Base-by-base conservation (phyloP, 1,284 basidiomycete species). In the Puccinia hordei region DNA sequence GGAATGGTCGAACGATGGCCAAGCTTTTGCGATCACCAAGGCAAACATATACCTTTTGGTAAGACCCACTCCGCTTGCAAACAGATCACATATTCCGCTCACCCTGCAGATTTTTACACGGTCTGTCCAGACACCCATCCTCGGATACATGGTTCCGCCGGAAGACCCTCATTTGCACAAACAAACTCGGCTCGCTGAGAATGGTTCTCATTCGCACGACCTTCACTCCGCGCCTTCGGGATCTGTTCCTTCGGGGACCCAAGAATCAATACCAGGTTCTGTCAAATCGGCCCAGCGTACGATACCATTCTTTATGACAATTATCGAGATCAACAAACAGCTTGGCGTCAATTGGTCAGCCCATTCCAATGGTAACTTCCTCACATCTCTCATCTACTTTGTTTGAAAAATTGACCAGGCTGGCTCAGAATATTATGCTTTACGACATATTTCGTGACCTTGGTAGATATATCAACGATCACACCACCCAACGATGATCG, bases 321-420 rank as follows among this genome's bases (percentile, higher is more conserved):
- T 76, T 46, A 76, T 76, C 46, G 74, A 76, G 44, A 44, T 76
- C 33, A 44, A 76, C 12, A 76, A 76, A 53, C 74, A 76, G 35
- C 41, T 78, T 38, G 65, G 65, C 24, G 38, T 78, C 19, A 63
- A 51, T 71, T 78, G 75, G 75, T 68, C 51, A 17, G 4, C 46
- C 24, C 65, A 78, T 46, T 78, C 75, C 12, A 78, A 78, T 46
- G 51, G 75, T 78, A 57, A 49, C 15, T 6, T 12, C 38, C 66
- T 59, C 30, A 35, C 10, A 15, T 63, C 33, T 44, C 17, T 46
- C 63, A 10, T 17, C n/a, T 30, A 1, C 24, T 38, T 24, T 1
- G 27, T 24, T 5, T 13, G n/a, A 46, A 19, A 24, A 38, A 53
- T 61, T 17, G 12, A n/a, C n/a, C n/a, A n/a, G n/a, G n/a, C n/a